Base-by-base conservation (phyloP, 768 basidiomycete species). In the Boletus vermiculosoides region DNA sequence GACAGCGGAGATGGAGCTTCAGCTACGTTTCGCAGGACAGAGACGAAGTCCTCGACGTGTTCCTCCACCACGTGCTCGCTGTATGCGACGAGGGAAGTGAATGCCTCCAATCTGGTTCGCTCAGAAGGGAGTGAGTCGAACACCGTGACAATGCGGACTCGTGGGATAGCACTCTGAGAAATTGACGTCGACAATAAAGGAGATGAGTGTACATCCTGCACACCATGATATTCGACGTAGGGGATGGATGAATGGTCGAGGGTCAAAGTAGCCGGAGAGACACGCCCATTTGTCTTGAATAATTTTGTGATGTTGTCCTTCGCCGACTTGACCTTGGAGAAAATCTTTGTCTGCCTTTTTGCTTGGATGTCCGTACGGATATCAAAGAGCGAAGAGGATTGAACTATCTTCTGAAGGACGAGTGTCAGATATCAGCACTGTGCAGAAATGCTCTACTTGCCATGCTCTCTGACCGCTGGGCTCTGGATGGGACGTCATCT, bases 271-370 rank as follows among this genome's bases (percentile, higher is more conserved):
- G 8, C 22, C 31, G 25, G 25, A 57, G 45, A 40, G 28, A 37
- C 16, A 15, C 30, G 55, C 25, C 40, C 40, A 22, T 22, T 31
- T 28, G 31, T 33, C 33, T 54, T 60, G 57, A 54, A 54, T 18
- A 51, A 25, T 12, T 51, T 51, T 15, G 40, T 40, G 22, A 62
- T 36, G 18, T 36, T 58, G 18, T 54, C n/a, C 31, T 51, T 62
- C 12, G 45, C 56, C 7, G 37, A 57, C 39, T 31, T 62, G 22
- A 57, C 34, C 41, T 36, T 57, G 23, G 30, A 54, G 20, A 62
- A 28, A 28, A 57, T 42, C 9, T n/a, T 28, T 16, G 45, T 34
- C 39, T 47, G 56, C 40, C 39, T 45, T 12, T 50, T 48, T 2
- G 23, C 37, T 40, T 13, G 53, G 25, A 45, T 23, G 18, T 31